Percentiles rank a stretch among this genome's conserved stretches.
These are phyloP conservation scores for Solanum tarijense DNA, from an alignment of 257 asterid species.

Conservation along the genomic window DNA sequence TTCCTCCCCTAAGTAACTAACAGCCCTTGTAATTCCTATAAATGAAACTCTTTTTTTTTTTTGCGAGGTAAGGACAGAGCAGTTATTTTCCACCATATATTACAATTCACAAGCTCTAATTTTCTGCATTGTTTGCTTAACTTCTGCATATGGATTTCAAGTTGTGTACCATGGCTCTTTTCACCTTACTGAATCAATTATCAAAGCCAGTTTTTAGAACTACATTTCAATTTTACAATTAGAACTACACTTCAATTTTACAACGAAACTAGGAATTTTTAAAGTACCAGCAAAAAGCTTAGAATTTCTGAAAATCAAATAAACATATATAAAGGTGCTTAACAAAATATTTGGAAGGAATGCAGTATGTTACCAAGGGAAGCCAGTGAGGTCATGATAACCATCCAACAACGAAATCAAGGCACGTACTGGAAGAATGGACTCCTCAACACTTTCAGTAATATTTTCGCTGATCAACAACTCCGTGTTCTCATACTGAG, in stretches of 20 bases:
- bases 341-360: background rate
- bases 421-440: conserved; percentile 22
- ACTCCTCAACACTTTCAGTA: conserved; percentile 2
- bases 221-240: background rate
- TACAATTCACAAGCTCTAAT: background rate
- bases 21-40: background rate
- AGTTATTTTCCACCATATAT: background rate
- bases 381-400: conserved; percentile 24
- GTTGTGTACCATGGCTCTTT: background rate
- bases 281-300: background rate
- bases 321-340: background rate
- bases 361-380: conserved; percentile 26
- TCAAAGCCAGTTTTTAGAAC: background rate
- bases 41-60: background rate
- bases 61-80: background rate
- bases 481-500: conserved; percentile 2
- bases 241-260: background rate
- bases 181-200: background rate
- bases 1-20: background rate
- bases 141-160: background rate
- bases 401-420: conserved; percentile 25
- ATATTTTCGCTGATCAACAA: background rate
- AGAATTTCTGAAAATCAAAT: background rate
- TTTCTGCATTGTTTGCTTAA: background rate
- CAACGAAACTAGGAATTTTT: background rate